These are phyloP conservation scores for Agaricus sinodeliciosus DNA, from an alignment of 768 basidiomycete genomes.

Conservation along the genomic window DNA sequence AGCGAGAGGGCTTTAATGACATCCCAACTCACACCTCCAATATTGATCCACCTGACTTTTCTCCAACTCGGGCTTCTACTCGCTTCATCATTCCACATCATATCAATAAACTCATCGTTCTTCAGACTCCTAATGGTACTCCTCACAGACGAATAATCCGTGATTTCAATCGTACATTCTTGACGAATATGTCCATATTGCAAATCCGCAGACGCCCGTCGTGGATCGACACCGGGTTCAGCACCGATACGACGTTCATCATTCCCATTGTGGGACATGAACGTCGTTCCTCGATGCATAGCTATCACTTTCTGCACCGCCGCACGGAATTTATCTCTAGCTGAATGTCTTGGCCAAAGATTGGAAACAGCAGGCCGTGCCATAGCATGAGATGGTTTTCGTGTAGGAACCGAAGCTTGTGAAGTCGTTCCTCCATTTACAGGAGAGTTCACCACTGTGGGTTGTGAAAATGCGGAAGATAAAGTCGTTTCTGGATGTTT, in stretches of 20 bases:
- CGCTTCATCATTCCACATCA: constrained; percentile 39
- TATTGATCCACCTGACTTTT: constrained; percentile 70
- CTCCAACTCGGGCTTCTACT: constrained; percentile 51
- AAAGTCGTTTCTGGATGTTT: neutral
- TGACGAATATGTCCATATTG: constrained; percentile 51
- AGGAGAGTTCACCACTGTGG: neutral
- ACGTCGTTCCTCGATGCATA: constrained; percentile 47
- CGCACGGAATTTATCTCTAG: constrained; percentile 46
- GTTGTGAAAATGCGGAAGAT: neutral
- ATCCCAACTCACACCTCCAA: constrained; percentile 66
- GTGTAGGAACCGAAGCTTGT: neutral
- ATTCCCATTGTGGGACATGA: constrained; percentile 24
- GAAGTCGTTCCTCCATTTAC: neutral
- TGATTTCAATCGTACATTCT: constrained; percentile 60
- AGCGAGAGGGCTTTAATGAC: constrained; percentile 63
- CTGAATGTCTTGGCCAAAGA: constrained; percentile 21
- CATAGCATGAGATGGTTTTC: neutral
- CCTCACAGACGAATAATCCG: constrained; percentile 57
- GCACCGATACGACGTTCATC: constrained; percentile 36
- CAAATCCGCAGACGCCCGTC: constrained; percentile 47
- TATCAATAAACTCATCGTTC: constrained; percentile 53
- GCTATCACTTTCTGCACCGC: constrained; percentile 58
- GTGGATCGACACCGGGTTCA: constrained; percentile 68
- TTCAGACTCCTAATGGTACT: constrained; percentile 49
- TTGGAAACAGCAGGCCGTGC: neutral